Conservation (phyloP, 2,329 filamentous ascomycete genomes). For the Hirsutella rhossiliensis region DNA sequence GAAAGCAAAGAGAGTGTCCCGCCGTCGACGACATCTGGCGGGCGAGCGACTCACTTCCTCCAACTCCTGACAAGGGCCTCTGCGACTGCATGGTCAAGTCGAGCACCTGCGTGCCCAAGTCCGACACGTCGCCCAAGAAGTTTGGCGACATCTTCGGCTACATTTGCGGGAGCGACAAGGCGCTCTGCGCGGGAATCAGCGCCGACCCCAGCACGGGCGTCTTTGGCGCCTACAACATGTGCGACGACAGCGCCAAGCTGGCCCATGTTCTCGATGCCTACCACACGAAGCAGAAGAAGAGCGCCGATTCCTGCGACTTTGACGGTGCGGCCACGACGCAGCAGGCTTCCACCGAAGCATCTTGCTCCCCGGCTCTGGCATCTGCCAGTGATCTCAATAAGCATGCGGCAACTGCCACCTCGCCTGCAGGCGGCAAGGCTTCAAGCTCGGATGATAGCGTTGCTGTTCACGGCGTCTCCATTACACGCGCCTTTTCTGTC, state of each 20-base stretch:
- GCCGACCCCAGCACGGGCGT: conserved; percentile 30
- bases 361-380: conserved; percentile 46
- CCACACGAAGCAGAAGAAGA: conserved; percentile 44
- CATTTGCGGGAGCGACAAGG: conserved; percentile 48
- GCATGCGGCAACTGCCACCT: conserved; percentile 32
- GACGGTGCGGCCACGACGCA: conserved; percentile 49
- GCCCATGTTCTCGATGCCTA: conserved; percentile 64
- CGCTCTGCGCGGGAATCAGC: conserved; percentile 55
- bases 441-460: conserved; percentile 17
- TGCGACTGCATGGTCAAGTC: conserved; percentile 78
- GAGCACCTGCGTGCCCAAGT: conserved; percentile 56
- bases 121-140: conserved; percentile 41
- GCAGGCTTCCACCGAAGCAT: conserved; percentile 30
- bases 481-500: conserved; percentile 28
- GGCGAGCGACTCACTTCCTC: conserved; percentile 56
- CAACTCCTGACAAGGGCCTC: conserved; percentile 63
- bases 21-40: conserved; percentile 52
- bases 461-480: conserved; percentile 22
- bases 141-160: conserved; percentile 60
- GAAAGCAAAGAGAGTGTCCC: conserved; percentile 64
- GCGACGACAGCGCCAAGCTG: conserved; percentile 56
- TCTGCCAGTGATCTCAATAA: conserved; percentile 48
- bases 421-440: conserved; percentile 12
- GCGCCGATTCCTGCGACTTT: conserved; percentile 55
- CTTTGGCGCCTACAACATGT: conserved; percentile 73